Base-by-base conservation (phyloP, 1,139 yeast species). In the Suhomyces bolitotheri region DNA sequence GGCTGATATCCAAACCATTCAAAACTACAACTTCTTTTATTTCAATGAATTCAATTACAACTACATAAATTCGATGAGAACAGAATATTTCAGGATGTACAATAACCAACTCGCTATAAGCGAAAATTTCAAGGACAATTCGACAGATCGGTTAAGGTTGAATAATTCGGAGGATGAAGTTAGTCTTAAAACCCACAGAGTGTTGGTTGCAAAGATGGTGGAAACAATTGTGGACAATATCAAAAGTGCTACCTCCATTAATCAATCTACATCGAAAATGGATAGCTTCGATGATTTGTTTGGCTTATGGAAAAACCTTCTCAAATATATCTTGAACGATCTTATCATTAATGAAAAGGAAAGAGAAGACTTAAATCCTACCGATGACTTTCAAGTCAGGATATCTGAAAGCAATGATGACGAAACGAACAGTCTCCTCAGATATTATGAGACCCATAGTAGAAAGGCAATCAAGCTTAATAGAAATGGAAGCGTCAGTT, bases 41-140 rank as follows among this genome's bases (percentile, higher is more conserved):
- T 57, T 60, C 31, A 47, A 49, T 21, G 64, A 62, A 31, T 41
- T 43, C 9, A 51, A 54, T 36, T 54, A 54, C 34, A 61, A 57
- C 22, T 51, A 53, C 45, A 49, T 63, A 31, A 47, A 46, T 27
- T 38, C 45, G 26, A 50, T 63, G 63, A 45, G 54, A 34, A 40
- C 44, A 9, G 46, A 50, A 7, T 62, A 60, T 39, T 43, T 44
- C 13, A 47, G 41, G 19, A 33, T 46, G 43, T 54, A 45, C 33
- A 29, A 27, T 14, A 31, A 34, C 5, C 52, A 47, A 22, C 23
- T 9, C 8, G 22, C 19, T 10, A 27, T 36, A 20, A 36, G 33
- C 11, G 32, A 27, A 5, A 22, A 17, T 3, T 21, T 36, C 29
- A 22, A 23, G 9, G 22, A 15, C 21, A 24, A 20, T 10, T n/a